Evolutionary conservation across 1,284 basidiomycete genomes (phyloP).

Genomic region (Omphalotus olearius): DNA sequence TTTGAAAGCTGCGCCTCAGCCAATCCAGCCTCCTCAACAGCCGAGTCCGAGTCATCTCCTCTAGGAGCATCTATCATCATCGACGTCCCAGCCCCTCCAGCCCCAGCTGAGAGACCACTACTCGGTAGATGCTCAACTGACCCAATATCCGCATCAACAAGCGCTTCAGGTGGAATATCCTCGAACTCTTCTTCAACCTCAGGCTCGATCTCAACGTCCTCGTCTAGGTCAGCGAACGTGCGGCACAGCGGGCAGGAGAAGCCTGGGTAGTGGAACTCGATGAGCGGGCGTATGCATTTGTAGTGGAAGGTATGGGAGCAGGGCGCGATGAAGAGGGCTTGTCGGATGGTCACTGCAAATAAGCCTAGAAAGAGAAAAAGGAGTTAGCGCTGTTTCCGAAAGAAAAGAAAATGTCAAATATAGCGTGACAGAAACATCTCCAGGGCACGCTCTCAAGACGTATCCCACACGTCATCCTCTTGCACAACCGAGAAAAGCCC

Average conservation of each 20-base stretch:
- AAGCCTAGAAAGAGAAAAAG: slow-evolving; percentile 48
- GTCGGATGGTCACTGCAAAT: slow-evolving; percentile 91
- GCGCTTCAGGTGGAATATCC: slow-evolving; percentile 17
- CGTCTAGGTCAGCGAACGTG: slow-evolving; percentile 91
- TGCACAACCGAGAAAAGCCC: too few species aligned
- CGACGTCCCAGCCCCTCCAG: neutral
- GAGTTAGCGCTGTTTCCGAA: too few species aligned
- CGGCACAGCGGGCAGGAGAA: slow-evolving; percentile 95
- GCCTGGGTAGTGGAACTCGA: slow-evolving; percentile 85
- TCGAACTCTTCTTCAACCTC: slow-evolving; percentile 25
- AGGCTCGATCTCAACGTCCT: slow-evolving; percentile 83
- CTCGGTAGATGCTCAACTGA: neutral
- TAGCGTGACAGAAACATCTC: too few species aligned
- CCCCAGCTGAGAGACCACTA: neutral
- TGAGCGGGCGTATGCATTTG: slow-evolving; percentile 94
- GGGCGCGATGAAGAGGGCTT: slow-evolving; percentile 95
- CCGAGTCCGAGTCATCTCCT: slow-evolving; percentile 13
- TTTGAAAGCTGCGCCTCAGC: neutral
- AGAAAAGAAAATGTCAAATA: neutral
- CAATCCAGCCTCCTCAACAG: slow-evolving; percentile 7
- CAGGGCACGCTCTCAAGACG: too few species aligned
- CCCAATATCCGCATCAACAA: neutral
- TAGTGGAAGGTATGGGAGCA: slow-evolving; percentile 98
- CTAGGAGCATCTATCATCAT: neutral
- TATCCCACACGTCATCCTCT: too few species aligned